phyloP scores from a whole-genome alignment of 177 flowering plant species.

The Vitis hybrid region DNA sequence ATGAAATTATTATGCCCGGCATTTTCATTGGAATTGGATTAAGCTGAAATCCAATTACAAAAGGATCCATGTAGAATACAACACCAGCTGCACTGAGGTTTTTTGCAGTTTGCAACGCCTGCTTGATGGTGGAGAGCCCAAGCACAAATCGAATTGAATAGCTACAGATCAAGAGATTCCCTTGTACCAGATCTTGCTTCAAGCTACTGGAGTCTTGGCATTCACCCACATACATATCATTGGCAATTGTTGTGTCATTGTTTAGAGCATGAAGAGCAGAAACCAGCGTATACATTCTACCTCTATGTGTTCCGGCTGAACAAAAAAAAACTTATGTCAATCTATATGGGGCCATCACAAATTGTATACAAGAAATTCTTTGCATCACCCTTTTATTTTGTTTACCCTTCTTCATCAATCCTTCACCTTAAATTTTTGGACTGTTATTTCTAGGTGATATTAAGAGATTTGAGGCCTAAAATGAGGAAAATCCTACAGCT shows the following conservation, averaged over 20 bases:
- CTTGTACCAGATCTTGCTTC: conserved; percentile 52
- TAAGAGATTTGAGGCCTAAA: too few species aligned
- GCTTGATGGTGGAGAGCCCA: conserved; percentile 84
- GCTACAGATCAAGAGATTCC: conserved; percentile 90
- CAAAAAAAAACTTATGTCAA: conserved; percentile 1
- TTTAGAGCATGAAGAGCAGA: conserved; percentile 76
- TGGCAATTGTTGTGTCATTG: conserved; percentile 48
- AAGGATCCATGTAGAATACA: conserved; percentile 94
- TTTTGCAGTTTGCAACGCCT: conserved; percentile 73
- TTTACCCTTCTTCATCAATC: too few species aligned
- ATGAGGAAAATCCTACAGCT: too few species aligned
- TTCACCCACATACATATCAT: conserved; percentile 78
- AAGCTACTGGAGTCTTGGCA: conserved; percentile 83
- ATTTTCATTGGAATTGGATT: conserved; percentile 86
- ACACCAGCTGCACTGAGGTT: conserved; percentile 91
- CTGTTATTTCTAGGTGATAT: too few species aligned
- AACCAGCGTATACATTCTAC: conserved; percentile 57
- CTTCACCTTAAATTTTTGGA: too few species aligned
- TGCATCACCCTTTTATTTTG: too few species aligned
- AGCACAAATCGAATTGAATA: conserved; percentile 92
- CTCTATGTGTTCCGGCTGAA: conserved; percentile 72
- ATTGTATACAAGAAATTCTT: background rate
- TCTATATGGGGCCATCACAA: background rate
- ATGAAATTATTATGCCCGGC: conserved; percentile 83
- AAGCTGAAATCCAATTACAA: conserved; percentile 85